These are phyloP conservation scores for Filobasidium floriforme DNA, from an alignment of 768 basidiomycete genomes.

Conservation along the genomic window DNA sequence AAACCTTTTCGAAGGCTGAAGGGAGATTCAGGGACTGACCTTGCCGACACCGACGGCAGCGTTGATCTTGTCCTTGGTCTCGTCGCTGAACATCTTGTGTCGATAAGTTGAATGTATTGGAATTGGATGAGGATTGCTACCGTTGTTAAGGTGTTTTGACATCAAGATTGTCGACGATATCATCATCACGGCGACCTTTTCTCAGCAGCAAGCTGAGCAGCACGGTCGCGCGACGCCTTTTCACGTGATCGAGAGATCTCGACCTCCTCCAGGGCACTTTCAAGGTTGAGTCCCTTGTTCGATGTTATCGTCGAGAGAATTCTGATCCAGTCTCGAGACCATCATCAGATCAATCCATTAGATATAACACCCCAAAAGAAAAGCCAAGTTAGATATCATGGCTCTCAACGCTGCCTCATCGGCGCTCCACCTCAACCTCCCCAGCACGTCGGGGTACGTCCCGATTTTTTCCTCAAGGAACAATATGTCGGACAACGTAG, in stretches of 20 bases:
- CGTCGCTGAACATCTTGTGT: conserved; percentile 42
- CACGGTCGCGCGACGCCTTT: too few species aligned
- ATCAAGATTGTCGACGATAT: neutral
- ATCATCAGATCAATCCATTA: neutral
- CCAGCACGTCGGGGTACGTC: conserved; percentile 14
- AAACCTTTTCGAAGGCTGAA: too few species aligned
- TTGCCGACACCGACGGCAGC: conserved; percentile 42
- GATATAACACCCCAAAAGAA: neutral
- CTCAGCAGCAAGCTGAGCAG: too few species aligned
- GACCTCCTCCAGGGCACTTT: neutral
- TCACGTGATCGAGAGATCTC: neutral
- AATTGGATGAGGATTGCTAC: too few species aligned
- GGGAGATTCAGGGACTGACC: conserved; percentile 27
- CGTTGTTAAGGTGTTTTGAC: too few species aligned
- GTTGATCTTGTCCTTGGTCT: conserved; percentile 44
- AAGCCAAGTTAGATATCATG: neutral
- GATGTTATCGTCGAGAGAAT: too few species aligned
- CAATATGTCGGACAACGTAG: neutral
- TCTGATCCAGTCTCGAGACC: neutral
- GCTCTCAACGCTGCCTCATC: conserved; percentile 19
- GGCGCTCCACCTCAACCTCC: conserved; percentile 20
- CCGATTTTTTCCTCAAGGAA: neutral
- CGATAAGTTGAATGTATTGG: conserved; percentile 2
- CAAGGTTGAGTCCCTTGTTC: neutral
- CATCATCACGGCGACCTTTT: too few species aligned